Conservation (phyloP, 192 early-diverging fungal genomes). For the Linnemannia zychae region DNA sequence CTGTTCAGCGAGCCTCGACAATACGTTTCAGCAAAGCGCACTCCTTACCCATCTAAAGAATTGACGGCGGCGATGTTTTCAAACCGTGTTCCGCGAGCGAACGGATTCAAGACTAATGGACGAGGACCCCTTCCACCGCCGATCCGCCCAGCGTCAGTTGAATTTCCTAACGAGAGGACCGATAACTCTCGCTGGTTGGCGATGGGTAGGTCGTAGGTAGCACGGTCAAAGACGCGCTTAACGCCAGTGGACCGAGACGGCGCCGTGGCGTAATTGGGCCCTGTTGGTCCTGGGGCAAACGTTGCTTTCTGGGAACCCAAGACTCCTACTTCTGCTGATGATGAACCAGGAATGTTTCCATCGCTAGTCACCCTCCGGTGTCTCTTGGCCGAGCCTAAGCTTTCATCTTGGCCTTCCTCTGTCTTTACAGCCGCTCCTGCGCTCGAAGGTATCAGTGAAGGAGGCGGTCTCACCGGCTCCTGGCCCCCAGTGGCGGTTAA, state of each 20-base stretch:
- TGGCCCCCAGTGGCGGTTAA: neutral
- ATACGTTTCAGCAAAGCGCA: neutral
- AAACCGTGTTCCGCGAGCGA: conserved; percentile 26
- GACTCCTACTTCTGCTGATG: neutral
- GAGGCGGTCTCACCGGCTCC: neutral
- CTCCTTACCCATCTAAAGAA: conserved; percentile 28
- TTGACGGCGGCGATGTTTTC: conserved; percentile 29
- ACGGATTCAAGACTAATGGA: conserved; percentile 32
- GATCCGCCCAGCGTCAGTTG: neutral
- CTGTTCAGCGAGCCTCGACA: neutral
- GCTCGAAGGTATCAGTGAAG: conserved; percentile 3
- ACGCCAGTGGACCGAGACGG: conserved; percentile 3
- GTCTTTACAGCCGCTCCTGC: conserved; percentile 1
- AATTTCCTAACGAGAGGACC: neutral
- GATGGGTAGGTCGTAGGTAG: neutral
- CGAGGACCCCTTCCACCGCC: conserved; percentile 1
- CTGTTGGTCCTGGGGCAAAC: too few relatives aligned
- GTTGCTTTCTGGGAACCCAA: neutral
- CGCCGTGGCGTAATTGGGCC: neutral
- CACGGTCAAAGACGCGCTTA: conserved; percentile 20
- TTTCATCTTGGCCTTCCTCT: neutral
- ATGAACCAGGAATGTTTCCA: neutral
- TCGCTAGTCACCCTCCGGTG: conserved; percentile 15
- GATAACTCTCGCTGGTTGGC: conserved; percentile 10
- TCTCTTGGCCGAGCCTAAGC: neutral